Percentiles rank a stretch among this genome's conserved stretches.
phyloP scores from a whole-genome alignment of 768 basidiomycete species.

The Porphyrellus cyaneotinctus region DNA sequence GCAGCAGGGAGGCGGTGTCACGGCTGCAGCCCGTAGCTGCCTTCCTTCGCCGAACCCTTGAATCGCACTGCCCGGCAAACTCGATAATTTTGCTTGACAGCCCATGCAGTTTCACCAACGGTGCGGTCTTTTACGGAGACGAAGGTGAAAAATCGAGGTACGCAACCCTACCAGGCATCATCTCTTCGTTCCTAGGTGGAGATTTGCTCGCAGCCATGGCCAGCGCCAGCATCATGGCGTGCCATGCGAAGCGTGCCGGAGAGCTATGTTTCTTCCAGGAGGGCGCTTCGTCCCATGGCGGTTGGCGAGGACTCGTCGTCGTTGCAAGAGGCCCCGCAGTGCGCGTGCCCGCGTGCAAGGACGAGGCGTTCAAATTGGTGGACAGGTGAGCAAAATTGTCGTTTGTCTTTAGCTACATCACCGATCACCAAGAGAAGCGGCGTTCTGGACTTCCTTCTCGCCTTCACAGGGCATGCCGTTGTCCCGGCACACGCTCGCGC shows the following conservation, averaged over 20 bases:
- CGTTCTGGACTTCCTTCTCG: no score
- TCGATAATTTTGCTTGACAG: not conserved
- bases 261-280: not conserved
- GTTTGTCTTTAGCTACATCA: no score
- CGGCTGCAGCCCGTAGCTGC: not conserved
- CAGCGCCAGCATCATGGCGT: not conserved
- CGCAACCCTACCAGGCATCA: not conserved
- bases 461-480: no score
- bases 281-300: not conserved
- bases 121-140: not conserved
- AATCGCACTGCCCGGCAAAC: not conserved
- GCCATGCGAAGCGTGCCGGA: not conserved
- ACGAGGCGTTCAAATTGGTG: not conserved
- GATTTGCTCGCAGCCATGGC: not conserved
- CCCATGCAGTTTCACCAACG: not conserved
- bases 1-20: not conserved
- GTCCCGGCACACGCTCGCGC: no score
- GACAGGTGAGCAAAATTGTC: not conserved
- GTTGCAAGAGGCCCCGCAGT: not conserved
- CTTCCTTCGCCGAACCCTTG: not conserved
- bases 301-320: not conserved
- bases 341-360: not conserved
- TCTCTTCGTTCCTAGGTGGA: not conserved
- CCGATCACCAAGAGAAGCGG: no score
- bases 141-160: not conserved